phyloP scores from a whole-genome alignment of 208 protist species.

The Leishmania martiniquensis region DNA sequence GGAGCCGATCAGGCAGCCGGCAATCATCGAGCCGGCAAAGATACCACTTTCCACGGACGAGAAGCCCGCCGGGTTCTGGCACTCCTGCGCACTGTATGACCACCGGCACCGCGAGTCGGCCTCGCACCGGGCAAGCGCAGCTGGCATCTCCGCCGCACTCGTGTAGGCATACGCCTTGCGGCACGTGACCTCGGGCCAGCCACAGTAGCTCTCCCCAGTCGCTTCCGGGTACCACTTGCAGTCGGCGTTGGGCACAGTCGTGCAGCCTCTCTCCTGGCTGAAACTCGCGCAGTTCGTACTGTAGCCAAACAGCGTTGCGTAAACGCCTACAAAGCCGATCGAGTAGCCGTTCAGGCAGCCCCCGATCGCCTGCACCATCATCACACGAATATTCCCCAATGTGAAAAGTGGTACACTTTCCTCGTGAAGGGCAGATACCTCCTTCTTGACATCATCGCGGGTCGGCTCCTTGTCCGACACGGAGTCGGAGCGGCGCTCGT shows the following conservation, averaged over 20 bases:
- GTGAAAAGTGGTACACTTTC: constrained; percentile 23
- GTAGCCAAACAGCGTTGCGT: constrained; percentile 58
- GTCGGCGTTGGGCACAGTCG: constrained; percentile 49
- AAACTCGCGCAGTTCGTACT: constrained; percentile 65
- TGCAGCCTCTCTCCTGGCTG: constrained; percentile 35
- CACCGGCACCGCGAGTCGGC: constrained; percentile 48
- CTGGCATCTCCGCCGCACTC: neutral
- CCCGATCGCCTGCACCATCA: constrained; percentile 38
- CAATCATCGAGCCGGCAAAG: constrained; percentile 64
- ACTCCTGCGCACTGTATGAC: constrained; percentile 48
- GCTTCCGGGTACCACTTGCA: constrained; percentile 46
- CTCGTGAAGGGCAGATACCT: too few species aligned
- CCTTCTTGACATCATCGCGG: neutral
- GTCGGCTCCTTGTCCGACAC: neutral
- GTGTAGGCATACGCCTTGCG: constrained; percentile 16
- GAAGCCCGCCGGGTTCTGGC: constrained; percentile 64
- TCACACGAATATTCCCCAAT: neutral
- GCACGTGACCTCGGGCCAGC: constrained; percentile 46
- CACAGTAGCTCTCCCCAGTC: constrained; percentile 27
- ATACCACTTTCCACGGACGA: constrained; percentile 34
- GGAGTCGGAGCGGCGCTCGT: neutral
- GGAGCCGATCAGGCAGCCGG: constrained; percentile 55
- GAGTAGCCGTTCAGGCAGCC: constrained; percentile 71
- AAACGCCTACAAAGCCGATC: constrained; percentile 80
- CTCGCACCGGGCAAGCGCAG: constrained; percentile 14